phyloP scores from a whole-genome alignment of 31 red algal genomes.

The Odonthalia washingtoniensis region DNA sequence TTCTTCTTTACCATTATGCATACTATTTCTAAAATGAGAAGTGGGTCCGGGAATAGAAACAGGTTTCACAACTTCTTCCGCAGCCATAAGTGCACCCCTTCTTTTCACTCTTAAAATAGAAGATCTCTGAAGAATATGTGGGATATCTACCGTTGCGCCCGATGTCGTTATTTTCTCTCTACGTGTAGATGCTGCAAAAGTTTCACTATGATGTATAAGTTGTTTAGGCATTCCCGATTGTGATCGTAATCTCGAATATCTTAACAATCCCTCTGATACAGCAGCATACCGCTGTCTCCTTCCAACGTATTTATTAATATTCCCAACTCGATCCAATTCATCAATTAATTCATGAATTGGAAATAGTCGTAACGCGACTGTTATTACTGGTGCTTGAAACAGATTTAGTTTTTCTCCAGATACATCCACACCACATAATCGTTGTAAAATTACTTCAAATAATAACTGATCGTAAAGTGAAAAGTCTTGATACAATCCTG shows the following conservation, averaged over 20 bases:
- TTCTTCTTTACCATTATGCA: background rate
- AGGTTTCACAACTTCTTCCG: background rate
- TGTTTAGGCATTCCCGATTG: slow-evolving; percentile 27
- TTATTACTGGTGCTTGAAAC: slow-evolving; percentile 16
- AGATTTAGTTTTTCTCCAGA: slow-evolving; percentile 29
- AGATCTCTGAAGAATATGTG: background rate
- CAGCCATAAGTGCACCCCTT: background rate
- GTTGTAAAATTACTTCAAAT: slow-evolving; percentile 66
- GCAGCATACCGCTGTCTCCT: slow-evolving; percentile 33
- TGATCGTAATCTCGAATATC: slow-evolving; percentile 33
- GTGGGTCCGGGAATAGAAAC: background rate
- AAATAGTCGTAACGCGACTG: slow-evolving; percentile 43
- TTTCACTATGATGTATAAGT: slow-evolving; percentile 29
- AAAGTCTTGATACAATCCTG: slow-evolving; percentile 26
- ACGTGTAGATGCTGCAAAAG: background rate
- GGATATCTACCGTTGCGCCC: background rate
- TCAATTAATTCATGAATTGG: slow-evolving; percentile 61
- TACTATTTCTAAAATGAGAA: background rate
- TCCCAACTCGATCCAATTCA: slow-evolving; percentile 8
- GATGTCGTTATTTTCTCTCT: slow-evolving; percentile 5
- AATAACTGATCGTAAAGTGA: slow-evolving; percentile 38
- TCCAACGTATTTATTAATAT: slow-evolving; percentile 9
- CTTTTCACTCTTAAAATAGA: background rate
- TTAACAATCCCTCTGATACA: slow-evolving; percentile 35
- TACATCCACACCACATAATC: slow-evolving; percentile 46